Percentiles rank a stretch among this genome's conserved stretches.
Evolutionary conservation across 2,329 filamentous ascomycete genomes (phyloP).

Genomic region (Arachnopeziza araneosa): DNA sequence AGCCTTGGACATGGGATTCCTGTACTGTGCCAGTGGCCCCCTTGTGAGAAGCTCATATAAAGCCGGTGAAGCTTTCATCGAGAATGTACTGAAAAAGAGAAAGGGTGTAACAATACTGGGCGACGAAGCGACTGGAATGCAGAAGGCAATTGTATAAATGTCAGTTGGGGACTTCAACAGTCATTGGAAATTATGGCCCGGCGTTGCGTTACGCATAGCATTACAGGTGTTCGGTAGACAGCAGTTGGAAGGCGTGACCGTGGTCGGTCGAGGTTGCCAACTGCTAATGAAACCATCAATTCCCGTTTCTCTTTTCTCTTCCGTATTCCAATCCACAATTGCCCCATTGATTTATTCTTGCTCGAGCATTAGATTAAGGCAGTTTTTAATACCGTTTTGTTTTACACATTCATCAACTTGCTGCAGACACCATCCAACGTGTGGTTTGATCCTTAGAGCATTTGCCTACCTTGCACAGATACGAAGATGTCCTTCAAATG

Average conservation of each 20-base stretch:
- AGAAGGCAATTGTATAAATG: slow-evolving; percentile 26
- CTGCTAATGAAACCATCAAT: not conserved
- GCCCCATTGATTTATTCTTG: not conserved
- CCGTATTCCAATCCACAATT: not conserved
- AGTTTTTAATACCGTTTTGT: too few species aligned
- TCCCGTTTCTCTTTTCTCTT: not conserved
- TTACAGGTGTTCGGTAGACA: not conserved
- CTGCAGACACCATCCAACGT: too few species aligned
- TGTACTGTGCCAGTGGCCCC: slow-evolving; percentile 93
- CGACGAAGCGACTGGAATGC: slow-evolving; percentile 24
- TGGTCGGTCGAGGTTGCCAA: not conserved
- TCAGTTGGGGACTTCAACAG: not conserved
- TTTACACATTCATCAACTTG: too few species aligned
- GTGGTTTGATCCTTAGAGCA: too few species aligned
- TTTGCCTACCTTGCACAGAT: too few species aligned
- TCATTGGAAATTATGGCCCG: not conserved
- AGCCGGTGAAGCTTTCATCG: slow-evolving; percentile 96
- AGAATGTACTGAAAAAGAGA: slow-evolving; percentile 69
- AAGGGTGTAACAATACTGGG: slow-evolving; percentile 23
- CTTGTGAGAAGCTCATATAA: slow-evolving; percentile 95
- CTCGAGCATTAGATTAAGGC: too few species aligned
- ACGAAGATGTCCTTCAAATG: not conserved
- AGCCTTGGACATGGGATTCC: slow-evolving; percentile 89
- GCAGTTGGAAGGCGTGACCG: not conserved
- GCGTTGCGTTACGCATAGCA: not conserved